A percentile compares a stretch with the other conserved stretches of the same genome.
phyloP scores from a whole-genome alignment of 2,329 filamentous ascomycete genomes.

The Botrytis fragariae region DNA sequence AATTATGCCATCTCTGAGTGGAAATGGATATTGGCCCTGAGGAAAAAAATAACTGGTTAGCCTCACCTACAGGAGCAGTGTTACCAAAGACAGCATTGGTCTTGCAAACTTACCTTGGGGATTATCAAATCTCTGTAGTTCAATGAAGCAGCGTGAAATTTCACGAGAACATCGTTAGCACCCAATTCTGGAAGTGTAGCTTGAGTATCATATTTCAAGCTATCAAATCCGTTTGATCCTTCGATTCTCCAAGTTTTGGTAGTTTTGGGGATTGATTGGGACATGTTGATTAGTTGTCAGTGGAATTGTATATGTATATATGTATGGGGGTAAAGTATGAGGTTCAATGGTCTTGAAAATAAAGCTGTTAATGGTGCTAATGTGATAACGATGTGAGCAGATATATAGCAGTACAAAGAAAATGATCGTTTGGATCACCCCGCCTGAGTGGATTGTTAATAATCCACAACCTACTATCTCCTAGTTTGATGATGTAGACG shows the following conservation, averaged over 20 bases:
- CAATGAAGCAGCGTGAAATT: conserved; percentile 43
- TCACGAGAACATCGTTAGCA: conserved; percentile 55
- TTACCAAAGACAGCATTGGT: too few relatives aligned
- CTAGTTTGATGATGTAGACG: not conserved
- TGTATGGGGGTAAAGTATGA: not conserved
- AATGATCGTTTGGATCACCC: not conserved
- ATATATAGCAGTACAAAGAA: not conserved
- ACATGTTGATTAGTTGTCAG: not conserved
- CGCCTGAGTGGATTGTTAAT: not conserved
- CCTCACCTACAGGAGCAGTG: not conserved
- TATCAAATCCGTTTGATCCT: conserved; percentile 49
- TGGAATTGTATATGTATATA: not conserved
- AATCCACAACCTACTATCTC: conserved; percentile 10
- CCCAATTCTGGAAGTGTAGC: conserved; percentile 42
- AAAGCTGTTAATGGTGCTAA: not conserved
- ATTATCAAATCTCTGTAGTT: conserved; percentile 44
- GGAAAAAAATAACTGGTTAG: not conserved
- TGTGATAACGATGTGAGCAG: not conserved
- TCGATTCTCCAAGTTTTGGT: conserved; percentile 48
- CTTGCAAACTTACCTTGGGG: conserved; percentile 32
- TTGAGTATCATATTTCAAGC: conserved; percentile 45
- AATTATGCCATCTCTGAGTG: conserved; percentile 30
- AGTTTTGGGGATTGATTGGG: conserved; percentile 34
- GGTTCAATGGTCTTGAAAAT: not conserved
- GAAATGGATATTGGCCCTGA: conserved; percentile 35